A percentile compares a stretch with the other conserved stretches of the same genome.
Conservation (phyloP, 1,284 basidiomycete species). For the Amylostereum chailletii region DNA sequence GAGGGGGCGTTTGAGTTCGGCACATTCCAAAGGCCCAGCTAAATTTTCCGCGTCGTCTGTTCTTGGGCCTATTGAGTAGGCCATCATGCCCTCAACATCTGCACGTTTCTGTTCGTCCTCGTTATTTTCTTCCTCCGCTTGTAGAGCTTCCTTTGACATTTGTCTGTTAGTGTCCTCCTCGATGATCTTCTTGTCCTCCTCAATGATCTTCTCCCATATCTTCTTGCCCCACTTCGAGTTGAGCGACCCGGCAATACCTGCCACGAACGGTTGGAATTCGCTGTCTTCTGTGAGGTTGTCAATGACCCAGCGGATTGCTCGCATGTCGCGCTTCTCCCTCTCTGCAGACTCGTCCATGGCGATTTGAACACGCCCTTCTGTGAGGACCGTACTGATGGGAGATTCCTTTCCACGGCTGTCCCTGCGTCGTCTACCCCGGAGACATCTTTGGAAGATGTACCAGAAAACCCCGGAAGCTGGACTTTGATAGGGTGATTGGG, state of each 20-base stretch:
- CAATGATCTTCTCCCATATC: slow-evolving; percentile 5
- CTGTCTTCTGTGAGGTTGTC: slow-evolving; percentile 11
- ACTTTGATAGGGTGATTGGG: slow-evolving; percentile 10
- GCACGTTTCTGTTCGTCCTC: not conserved
- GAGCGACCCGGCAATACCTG: slow-evolving; percentile 8
- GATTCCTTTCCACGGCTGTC: not conserved
- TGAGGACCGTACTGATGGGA: slow-evolving; percentile 7
- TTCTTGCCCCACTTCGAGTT: slow-evolving; percentile 7
- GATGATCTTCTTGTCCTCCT: too few relatives aligned
- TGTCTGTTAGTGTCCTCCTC: too few relatives aligned
- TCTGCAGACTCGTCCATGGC: slow-evolving; percentile 6
- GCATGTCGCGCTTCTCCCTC: slow-evolving; percentile 5
- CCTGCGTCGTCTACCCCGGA: too few relatives aligned
- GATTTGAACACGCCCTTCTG: slow-evolving; percentile 9
- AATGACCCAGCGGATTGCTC: slow-evolving; percentile 9
- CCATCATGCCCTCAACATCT: not conserved
- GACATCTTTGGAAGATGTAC: not conserved
- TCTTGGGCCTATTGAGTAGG: too few relatives aligned
- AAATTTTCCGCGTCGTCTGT: not conserved
- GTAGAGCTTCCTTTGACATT: too few relatives aligned
- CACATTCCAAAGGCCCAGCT: not conserved
- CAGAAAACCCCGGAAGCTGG: slow-evolving; percentile 9
- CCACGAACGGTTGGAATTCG: slow-evolving; percentile 9
- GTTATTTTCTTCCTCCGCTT: not conserved
- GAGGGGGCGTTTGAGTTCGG: too few relatives aligned